phyloP scores from a whole-genome alignment of 2,329 filamentous ascomycete species.

The Aureobasidium melanogenum region DNA sequence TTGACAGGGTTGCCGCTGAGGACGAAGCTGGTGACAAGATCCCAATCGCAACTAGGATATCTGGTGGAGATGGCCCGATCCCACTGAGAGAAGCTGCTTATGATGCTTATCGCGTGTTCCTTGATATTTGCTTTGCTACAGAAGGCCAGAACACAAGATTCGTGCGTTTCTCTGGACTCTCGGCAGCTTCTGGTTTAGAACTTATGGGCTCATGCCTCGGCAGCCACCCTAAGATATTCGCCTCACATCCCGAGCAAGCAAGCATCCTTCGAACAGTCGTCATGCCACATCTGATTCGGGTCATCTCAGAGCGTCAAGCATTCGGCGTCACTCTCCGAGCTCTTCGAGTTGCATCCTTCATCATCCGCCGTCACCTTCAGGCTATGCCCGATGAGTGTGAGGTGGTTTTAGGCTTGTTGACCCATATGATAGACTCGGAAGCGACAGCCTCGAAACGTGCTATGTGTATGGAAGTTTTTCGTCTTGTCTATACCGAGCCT shows the following conservation, averaged over 20 bases:
- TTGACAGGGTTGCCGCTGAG: slow-evolving; percentile 80
- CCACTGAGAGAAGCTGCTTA: slow-evolving; percentile 66
- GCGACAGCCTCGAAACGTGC: slow-evolving; percentile 73
- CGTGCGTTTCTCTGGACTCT: slow-evolving; percentile 66
- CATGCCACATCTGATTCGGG: slow-evolving; percentile 73
- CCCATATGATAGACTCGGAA: slow-evolving; percentile 82
- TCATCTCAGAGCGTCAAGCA: slow-evolving; percentile 65
- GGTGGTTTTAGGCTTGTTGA: slow-evolving; percentile 71
- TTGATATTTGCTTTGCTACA: slow-evolving; percentile 80
- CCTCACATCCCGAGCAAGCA: slow-evolving; percentile 68
- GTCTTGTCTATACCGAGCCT: slow-evolving; percentile 75
- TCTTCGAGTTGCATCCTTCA: slow-evolving; percentile 71
- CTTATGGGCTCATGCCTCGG: slow-evolving; percentile 84
- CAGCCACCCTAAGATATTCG: slow-evolving; percentile 75
- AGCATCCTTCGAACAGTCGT: slow-evolving; percentile 67
- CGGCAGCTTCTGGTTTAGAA: slow-evolving; percentile 78
- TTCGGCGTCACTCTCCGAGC: slow-evolving; percentile 79
- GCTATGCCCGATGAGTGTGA: slow-evolving; percentile 72
- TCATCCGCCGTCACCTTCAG: slow-evolving; percentile 68
- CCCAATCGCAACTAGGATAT: slow-evolving; percentile 57
- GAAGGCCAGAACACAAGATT: slow-evolving; percentile 79
- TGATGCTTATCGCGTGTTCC: slow-evolving; percentile 81
- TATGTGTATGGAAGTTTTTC: slow-evolving; percentile 84
- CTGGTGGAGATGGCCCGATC: slow-evolving; percentile 54
- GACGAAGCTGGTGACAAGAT: slow-evolving; percentile 55